These are phyloP conservation scores for Chimonanthus salicifolius DNA, from an alignment of 164 flowering plant species.

Conservation along the genomic window DNA sequence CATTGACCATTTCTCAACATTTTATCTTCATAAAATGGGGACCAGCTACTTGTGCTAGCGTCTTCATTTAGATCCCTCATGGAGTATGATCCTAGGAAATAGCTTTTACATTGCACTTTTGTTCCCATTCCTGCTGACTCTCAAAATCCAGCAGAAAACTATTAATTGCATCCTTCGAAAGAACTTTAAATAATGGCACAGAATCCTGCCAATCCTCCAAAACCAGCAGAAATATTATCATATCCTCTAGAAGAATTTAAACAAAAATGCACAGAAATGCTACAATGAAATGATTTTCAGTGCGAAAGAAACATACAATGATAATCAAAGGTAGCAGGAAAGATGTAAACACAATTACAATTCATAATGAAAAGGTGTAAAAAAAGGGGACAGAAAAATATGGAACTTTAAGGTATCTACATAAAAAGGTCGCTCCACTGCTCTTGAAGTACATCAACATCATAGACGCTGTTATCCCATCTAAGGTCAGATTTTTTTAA, in stretches of 20 bases:
- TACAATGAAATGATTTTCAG: neutral
- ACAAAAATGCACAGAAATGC: neutral
- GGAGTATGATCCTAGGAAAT: constrained; percentile 53
- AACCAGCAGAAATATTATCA: neutral
- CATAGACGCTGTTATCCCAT: too few species aligned
- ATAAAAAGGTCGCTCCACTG: too few species aligned
- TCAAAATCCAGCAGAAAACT: neutral
- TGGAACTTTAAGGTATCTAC: neutral
- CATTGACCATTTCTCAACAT: constrained; percentile 44
- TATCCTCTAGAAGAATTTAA: neutral
- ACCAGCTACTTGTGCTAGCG: constrained; percentile 63
- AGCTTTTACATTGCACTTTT: constrained; percentile 65
- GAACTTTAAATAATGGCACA: neutral
- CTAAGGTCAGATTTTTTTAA: too few species aligned
- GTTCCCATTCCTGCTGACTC: constrained; percentile 80
- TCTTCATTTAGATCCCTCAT: constrained; percentile 82
- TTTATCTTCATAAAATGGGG: constrained; percentile 50
- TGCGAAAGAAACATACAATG: neutral
- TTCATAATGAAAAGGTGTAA: neutral
- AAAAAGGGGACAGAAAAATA: neutral
- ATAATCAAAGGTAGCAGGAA: neutral
- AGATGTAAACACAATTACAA: neutral
- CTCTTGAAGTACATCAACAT: too few species aligned
- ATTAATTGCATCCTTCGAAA: neutral
- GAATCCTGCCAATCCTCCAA: neutral